Conservation (phyloP, 179 eudicot genomes). For the Corrigiola litoralis region DNA sequence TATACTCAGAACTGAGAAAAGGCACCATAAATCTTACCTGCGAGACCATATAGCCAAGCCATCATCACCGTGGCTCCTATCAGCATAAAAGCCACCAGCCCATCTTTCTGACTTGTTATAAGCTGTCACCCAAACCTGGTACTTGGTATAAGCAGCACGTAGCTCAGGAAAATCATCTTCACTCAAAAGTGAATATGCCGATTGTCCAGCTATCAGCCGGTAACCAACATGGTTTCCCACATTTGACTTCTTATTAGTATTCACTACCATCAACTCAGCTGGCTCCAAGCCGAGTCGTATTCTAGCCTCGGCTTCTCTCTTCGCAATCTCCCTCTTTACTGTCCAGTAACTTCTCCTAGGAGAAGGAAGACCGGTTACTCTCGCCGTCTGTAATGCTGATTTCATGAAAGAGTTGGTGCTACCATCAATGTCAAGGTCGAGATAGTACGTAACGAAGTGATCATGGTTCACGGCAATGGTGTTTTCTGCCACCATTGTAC, state of each 20-base stretch:
- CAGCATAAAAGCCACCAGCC: constrained; percentile 88
- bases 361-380: constrained; percentile 20
- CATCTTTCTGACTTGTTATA: constrained; percentile 68
- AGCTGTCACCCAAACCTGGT: constrained; percentile 71
- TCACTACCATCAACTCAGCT: constrained; percentile 44
- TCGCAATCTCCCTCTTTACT: constrained; percentile 33
- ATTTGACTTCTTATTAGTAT: constrained; percentile 54
- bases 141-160: constrained; percentile 61
- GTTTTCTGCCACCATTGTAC: constrained; percentile 51
- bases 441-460: constrained; percentile 63
- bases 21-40: no score
- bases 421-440: constrained; percentile 69
- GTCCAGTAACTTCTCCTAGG: constrained; percentile 79
- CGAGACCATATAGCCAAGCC: constrained; percentile 65
- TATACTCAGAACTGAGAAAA: no score
- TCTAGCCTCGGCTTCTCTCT: constrained; percentile 46
- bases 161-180: constrained; percentile 69
- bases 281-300: constrained; percentile 42
- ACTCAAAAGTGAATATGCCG: constrained; percentile 45
- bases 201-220: constrained; percentile 50
- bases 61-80: constrained; percentile 75
- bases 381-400: constrained; percentile 29
- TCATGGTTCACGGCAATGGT: constrained; percentile 59
- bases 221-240: constrained; percentile 65
- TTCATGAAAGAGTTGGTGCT: constrained; percentile 46